These are phyloP conservation scores for Leishmania guyanensis DNA, from an alignment of 208 protist genomes.

Conservation along the genomic window DNA sequence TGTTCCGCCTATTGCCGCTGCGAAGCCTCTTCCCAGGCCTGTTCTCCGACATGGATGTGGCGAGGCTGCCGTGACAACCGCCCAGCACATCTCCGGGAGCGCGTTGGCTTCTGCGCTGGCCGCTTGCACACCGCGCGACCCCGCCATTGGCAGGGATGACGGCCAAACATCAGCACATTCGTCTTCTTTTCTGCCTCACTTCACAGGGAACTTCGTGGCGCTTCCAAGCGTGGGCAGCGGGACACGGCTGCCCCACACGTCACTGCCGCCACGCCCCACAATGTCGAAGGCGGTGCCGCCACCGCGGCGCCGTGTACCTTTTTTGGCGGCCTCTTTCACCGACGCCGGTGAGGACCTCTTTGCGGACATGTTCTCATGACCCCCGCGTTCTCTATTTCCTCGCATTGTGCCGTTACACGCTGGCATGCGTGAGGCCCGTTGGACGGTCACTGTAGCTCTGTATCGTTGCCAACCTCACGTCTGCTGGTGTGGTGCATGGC, in stretches of 20 bases:
- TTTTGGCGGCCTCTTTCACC: slow-evolving; percentile 21
- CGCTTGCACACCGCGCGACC: slow-evolving; percentile 11
- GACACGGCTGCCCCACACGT: not conserved
- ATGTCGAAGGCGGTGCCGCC: not conserved
- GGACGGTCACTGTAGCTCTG: not conserved
- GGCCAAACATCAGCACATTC: not conserved
- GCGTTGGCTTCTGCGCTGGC: slow-evolving; percentile 6
- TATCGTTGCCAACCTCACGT: not conserved
- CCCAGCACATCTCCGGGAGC: not conserved
- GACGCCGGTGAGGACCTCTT: slow-evolving; percentile 64
- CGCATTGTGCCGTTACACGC: not conserved
- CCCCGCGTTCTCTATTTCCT: slow-evolving; percentile 2
- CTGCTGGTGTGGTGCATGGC: not conserved
- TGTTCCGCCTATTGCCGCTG: not conserved
- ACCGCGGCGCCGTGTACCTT: slow-evolving; percentile 23
- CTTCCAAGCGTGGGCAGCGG: not conserved
- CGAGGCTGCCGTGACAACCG: not conserved
- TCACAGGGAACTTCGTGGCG: slow-evolving; percentile 10
- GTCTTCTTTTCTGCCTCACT: not conserved
- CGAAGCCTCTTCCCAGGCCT: slow-evolving; percentile 4
- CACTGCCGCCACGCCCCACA: not conserved
- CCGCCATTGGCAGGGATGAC: not conserved
- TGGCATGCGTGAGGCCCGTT: not conserved
- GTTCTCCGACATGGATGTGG: not conserved
- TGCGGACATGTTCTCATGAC: slow-evolving; percentile 62